These are phyloP conservation scores for Chaetothyriales sp. DNA, from an alignment of 2,329 filamentous ascomycete genomes.

Conservation along the genomic window DNA sequence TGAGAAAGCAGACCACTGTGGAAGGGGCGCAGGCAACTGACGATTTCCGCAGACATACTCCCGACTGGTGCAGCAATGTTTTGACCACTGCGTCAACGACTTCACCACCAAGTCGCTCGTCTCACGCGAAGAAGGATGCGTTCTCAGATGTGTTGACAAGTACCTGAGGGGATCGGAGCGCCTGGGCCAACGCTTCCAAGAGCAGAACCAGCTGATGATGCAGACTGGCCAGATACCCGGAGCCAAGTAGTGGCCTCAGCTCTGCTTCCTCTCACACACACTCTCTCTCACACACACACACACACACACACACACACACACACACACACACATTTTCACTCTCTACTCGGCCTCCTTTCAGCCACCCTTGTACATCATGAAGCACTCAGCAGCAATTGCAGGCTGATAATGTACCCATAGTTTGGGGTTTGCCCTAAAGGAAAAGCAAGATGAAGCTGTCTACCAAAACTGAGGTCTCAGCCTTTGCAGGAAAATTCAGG, in stretches of 20 bases:
- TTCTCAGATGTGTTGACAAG: constrained; percentile 91
- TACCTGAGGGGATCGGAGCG: constrained; percentile 83
- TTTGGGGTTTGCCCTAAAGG: background rate
- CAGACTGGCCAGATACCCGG: constrained; percentile 40
- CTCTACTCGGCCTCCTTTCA: background rate
- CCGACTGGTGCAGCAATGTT: constrained; percentile 51
- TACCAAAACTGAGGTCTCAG: background rate
- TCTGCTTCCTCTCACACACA: background rate
- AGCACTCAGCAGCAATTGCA: background rate
- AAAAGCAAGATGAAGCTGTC: background rate
- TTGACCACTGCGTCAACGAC: constrained; percentile 92
- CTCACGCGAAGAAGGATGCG: constrained; percentile 75
- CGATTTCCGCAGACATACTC: constrained; percentile 44
- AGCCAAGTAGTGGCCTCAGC: constrained; percentile 19
- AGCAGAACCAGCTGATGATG: constrained; percentile 54
- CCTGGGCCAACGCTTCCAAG: constrained; percentile 77
- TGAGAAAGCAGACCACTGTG: constrained; percentile 33
- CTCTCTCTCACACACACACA: no score
- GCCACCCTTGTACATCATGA: background rate
- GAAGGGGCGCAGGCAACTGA: constrained; percentile 15
- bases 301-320: no score
- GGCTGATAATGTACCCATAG: background rate
- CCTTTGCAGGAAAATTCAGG: background rate
- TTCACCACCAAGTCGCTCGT: constrained; percentile 95
- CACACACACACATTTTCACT: background rate